These are phyloP conservation scores for Gymnopilus junonius DNA, from an alignment of 768 basidiomycete genomes.

Conservation along the genomic window DNA sequence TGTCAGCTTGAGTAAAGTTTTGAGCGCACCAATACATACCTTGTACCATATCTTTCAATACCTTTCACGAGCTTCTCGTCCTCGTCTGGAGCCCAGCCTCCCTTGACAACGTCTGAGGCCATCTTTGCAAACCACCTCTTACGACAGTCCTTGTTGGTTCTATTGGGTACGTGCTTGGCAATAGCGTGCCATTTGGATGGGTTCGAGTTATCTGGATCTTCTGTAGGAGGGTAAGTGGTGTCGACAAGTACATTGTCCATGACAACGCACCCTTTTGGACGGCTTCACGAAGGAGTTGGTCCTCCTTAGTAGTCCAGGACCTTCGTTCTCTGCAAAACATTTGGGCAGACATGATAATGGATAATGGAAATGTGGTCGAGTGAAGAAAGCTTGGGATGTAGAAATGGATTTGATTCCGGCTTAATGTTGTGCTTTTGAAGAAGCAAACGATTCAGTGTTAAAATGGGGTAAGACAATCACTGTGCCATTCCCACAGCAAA, in stretches of 20 bases:
- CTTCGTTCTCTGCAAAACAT: slow-evolving; percentile 52
- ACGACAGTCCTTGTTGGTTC: slow-evolving; percentile 67
- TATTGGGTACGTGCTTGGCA: slow-evolving; percentile 62
- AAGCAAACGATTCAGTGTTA: slow-evolving; percentile 19
- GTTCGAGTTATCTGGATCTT: slow-evolving; percentile 59
- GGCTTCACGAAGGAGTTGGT: slow-evolving; percentile 55
- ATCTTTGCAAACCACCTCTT: slow-evolving; percentile 70
- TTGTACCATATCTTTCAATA: slow-evolving; percentile 59
- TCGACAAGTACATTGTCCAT: background rate
- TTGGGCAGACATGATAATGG: slow-evolving; percentile 21
- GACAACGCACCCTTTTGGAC: slow-evolving; percentile 46
- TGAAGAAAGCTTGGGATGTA: slow-evolving; percentile 27
- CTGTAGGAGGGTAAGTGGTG: slow-evolving; percentile 34
- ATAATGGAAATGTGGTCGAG: slow-evolving; percentile 13
- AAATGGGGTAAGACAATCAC: slow-evolving; percentile 36
- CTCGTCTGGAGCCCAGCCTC: slow-evolving; percentile 65
- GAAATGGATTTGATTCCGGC: slow-evolving; percentile 31
- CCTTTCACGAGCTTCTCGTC: slow-evolving; percentile 60
- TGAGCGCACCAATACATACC: slow-evolving; percentile 35
- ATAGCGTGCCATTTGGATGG: slow-evolving; percentile 69
- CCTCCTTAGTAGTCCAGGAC: slow-evolving; percentile 57
- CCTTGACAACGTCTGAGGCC: slow-evolving; percentile 64
- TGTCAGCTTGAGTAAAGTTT: slow-evolving; percentile 7
- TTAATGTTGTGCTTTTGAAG: slow-evolving; percentile 29
- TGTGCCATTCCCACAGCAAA: slow-evolving; percentile 34